Conservation (phyloP, 306 rosid genomes). For the Carpinus viminea region DNA sequence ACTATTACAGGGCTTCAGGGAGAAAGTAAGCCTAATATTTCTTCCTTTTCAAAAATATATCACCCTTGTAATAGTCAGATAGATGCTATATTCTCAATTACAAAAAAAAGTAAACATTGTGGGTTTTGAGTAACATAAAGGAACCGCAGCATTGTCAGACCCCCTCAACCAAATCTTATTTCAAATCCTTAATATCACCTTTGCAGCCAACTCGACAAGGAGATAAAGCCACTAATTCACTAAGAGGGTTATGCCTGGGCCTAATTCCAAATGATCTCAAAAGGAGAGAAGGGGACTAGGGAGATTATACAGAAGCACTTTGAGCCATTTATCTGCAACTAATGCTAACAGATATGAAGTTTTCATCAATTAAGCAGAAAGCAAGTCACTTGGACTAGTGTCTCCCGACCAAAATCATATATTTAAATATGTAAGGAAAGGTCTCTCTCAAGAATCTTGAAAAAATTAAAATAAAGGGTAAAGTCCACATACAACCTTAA, state of each 20-base stretch:
- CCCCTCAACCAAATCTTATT: neutral
- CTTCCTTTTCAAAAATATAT: neutral
- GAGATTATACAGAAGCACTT: neutral
- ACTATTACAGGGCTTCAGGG: neutral
- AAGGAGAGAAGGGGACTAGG: neutral
- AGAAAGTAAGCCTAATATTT: neutral
- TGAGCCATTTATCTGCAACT: neutral
- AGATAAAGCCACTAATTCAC: neutral
- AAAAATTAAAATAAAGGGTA: no score
- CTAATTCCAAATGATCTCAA: neutral
- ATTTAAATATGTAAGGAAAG: neutral
- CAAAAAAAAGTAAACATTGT: neutral
- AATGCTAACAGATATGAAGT: neutral
- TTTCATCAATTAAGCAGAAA: neutral
- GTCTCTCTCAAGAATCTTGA: neutral
- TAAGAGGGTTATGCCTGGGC: neutral
- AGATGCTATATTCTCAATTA: neutral
- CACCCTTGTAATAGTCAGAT: neutral
- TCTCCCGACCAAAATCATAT: neutral
- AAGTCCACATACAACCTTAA: no score
- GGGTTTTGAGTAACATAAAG: neutral
- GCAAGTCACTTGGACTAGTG: neutral
- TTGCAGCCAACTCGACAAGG: neutral
- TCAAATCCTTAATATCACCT: slow-evolving; percentile 1
- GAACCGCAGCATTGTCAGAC: neutral